Evolutionary conservation across 257 asterid species (phyloP), one percentile per base, ranked within the genome.

Genomic region (Penstemon barbatus): DNA sequence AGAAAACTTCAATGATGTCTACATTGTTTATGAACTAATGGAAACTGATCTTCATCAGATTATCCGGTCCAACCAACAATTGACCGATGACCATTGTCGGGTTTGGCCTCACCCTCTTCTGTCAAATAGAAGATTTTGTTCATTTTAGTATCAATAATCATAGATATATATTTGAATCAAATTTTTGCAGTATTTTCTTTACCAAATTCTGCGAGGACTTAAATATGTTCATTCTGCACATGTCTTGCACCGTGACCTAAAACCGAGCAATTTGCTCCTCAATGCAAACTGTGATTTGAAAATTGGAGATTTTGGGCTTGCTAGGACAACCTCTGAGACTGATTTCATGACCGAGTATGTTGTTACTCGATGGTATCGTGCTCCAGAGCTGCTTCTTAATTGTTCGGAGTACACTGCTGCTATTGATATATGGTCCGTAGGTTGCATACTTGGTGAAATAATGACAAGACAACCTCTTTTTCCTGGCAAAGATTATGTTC

Each of bases 321-420:
- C 99, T 12, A 88, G 99, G 87, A 93, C 97, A 4, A 90, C 97
- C 9, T 90, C 97, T 10, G 99, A 93, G 85, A 90, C 99, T 0
- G 99, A 93, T 81, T 93, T 90, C 83, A 93, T 93, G 97, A 93
- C 99, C 3, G 99, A 93, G 81, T 93, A 93, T 42, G 97, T 93
- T n/a, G 99, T 93, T 57, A 87, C 99, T 71, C 96, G 97, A 49
- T 93, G 99, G 99, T 93, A 93, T 63, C 83, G 99, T 61, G 99
- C 97, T 12, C 99, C 99, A 0, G 99, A 93, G 62, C 88, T 93
- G 82, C 96, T 93, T 55, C 71, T 93, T n/a, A 93, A 93, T 68
- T 90, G 99, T 68, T 93, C 96, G 0, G 99, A 93, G 67, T 93
- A 93, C 85, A 93, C 99, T 1, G 96, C 97, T 49, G 96, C 99